Conservation (phyloP, 306 rosid species). For the Vigna reflexopilosa region DNA sequence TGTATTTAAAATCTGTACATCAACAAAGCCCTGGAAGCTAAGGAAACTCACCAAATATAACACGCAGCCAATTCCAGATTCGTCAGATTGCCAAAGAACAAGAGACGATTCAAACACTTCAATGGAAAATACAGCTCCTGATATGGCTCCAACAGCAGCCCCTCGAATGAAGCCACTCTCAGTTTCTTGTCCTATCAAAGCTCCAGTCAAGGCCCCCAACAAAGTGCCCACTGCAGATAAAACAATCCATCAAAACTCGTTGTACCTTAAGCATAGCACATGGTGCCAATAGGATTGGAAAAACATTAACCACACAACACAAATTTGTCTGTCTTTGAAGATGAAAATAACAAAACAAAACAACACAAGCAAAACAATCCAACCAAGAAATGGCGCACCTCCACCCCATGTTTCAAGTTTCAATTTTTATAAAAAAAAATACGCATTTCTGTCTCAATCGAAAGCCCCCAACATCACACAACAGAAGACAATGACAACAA, state of each 20-base stretch:
- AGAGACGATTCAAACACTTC: conserved; percentile 98
- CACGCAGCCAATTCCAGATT: conserved; percentile 95
- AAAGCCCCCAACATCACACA: conserved; percentile 2
- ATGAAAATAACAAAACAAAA: conserved; percentile 28
- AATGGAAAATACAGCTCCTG: conserved; percentile 99
- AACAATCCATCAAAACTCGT: conserved; percentile 36
- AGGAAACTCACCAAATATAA: conserved; percentile 80
- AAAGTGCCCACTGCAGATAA: conserved; percentile 85
- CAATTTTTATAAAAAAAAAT: background rate
- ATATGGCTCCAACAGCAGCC: conserved; percentile 98
- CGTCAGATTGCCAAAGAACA: conserved; percentile 99
- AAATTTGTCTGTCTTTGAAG: conserved; percentile 15
- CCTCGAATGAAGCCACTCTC: conserved; percentile 99
- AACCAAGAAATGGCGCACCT: conserved; percentile 47
- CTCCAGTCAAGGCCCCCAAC: conserved; percentile 97
- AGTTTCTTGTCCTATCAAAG: conserved; percentile 98
- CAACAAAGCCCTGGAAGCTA: conserved; percentile 13
- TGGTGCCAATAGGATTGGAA: background rate
- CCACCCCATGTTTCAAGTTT: conserved; percentile 34
- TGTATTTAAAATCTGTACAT: background rate
- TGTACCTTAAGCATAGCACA: conserved; percentile 21
- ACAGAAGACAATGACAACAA: conserved; percentile 41
- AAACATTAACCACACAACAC: conserved; percentile 1
- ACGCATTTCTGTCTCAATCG: conserved; percentile 29
- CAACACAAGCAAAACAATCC: conserved; percentile 35